Evolutionary conservation across 2,329 filamentous ascomycete species (phyloP), one percentile per base, ranked within the genome.

Genomic region (Nemania sp.): DNA sequence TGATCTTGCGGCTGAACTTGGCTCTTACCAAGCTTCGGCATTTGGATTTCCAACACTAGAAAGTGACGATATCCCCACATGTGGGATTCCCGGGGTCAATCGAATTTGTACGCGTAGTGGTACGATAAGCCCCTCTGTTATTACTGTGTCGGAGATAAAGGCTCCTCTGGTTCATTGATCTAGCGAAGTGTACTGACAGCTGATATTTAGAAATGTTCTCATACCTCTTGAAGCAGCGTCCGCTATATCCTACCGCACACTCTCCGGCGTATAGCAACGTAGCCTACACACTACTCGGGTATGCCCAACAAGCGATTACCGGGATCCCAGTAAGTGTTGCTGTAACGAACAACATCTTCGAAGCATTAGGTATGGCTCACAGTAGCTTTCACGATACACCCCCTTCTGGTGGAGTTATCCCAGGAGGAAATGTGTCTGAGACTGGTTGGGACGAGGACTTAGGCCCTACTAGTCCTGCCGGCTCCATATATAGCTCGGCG

Each of bases 241-340:
- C 80, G 0, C 70, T 78, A 5, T 80, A 78, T 59, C 72, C 78
- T 3, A 73, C 78, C 1, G 77, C 73, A 13, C 69, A 75, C 27
- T 76, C 77, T 1, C 79, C 80, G 0, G 76, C 76, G 2, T 81
- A 81, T 67, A 77, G 78, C 57, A 82, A 83, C 69, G 70, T 77
- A 0, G 80, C 77, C 6, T 82, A 74, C 64, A 74, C 77, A 57
- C 75, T 82, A 38, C 72, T 82, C 3, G 74, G 75, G 2, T 82
- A 80, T 62, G 80, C 78, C 6, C 75, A 81, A n/a, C 78, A 82
- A 67, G 73, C 72, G 56, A 82, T 83, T 66, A 82, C 79, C 1
- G 78, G 79, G 7, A 75, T 73, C 22, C 60, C 72, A 5, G 77
- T 79, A 53, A 53, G 71, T 22, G 56, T 65, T 2, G 70, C 78